Evolutionary conservation across 768 basidiomycete species (phyloP).

Genomic region (Pleurotus tuoliensis): DNA sequence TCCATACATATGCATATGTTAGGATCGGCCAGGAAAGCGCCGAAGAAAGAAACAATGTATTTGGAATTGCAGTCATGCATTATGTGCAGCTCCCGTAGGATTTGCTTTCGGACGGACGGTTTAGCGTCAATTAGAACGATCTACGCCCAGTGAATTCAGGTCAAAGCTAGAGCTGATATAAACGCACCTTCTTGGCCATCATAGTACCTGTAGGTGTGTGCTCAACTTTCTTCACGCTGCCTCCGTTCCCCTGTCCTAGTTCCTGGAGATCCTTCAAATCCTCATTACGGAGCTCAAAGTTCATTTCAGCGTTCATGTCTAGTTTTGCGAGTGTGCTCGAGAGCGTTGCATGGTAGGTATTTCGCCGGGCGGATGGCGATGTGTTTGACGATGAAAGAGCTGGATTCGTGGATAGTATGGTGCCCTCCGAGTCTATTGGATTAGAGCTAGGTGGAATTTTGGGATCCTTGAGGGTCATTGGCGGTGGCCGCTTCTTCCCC

Average conservation of each 20-base stretch:
- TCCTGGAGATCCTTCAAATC: conserved; percentile 90
- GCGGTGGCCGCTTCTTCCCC: conserved; percentile 75
- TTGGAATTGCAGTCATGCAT: conserved; percentile 96
- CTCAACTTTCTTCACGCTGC: conserved; percentile 94
- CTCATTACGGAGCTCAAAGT: conserved; percentile 81
- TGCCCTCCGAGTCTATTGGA: conserved; percentile 27
- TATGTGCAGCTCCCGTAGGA: conserved; percentile 95
- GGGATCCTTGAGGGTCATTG: conserved; percentile 77
- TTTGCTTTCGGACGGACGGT: conserved; percentile 94
- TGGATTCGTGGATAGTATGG: conserved; percentile 28
- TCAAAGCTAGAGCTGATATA: not conserved
- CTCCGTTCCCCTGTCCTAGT: conserved; percentile 94
- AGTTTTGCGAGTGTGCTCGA: conserved; percentile 83
- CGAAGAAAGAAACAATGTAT: conserved; percentile 96
- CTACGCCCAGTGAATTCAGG: conserved; percentile 34
- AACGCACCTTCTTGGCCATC: conserved; percentile 95
- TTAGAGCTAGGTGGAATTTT: conserved; percentile 45
- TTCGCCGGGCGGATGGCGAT: conserved; percentile 53
- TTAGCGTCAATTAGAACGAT: conserved; percentile 96
- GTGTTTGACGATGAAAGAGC: conserved; percentile 45
- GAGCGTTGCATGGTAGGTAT: conserved; percentile 75
- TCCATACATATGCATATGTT: conserved; percentile 99
- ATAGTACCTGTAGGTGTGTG: conserved; percentile 86
- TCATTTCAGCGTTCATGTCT: conserved; percentile 82
- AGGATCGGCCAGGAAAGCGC: conserved; percentile 94